A percentile compares a stretch with the other conserved stretches of the same genome.
Evolutionary conservation across 441 rosid genomes (phyloP).

Genomic region (Gossypium lobatum): DNA sequence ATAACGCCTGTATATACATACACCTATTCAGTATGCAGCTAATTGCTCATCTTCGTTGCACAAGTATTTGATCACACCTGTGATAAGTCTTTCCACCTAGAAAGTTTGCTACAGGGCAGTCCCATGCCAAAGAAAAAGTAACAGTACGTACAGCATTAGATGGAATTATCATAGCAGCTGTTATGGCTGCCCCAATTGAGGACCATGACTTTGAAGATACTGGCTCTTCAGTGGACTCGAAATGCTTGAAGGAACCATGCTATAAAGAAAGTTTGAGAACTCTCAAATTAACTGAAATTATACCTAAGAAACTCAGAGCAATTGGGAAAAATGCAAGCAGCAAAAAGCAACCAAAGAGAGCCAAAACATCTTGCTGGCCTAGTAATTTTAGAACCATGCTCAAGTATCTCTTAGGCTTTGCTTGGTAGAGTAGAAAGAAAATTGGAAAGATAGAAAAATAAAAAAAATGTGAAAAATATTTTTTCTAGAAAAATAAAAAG

Average conservation of each 20-base stretch:
- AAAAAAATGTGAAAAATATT: too few relatives aligned
- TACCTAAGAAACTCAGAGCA: neutral
- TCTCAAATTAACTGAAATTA: slow-evolving; percentile 1
- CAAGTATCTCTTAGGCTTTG: neutral
- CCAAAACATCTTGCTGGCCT: neutral
- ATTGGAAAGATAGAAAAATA: too few relatives aligned
- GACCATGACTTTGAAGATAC: slow-evolving; percentile 65
- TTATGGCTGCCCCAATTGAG: slow-evolving; percentile 86
- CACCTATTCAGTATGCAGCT: slow-evolving; percentile 17
- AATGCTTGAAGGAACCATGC: slow-evolving; percentile 68
- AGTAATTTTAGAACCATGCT: neutral
- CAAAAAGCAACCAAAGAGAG: neutral
- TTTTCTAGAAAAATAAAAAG: too few relatives aligned
- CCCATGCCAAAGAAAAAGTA: slow-evolving; percentile 89
- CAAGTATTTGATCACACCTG: slow-evolving; percentile 34
- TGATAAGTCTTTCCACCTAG: slow-evolving; percentile 57
- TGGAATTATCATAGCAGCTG: slow-evolving; percentile 61
- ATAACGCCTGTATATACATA: slow-evolving; percentile 54
- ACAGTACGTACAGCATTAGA: slow-evolving; percentile 40
- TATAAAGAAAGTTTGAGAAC: slow-evolving; percentile 22
- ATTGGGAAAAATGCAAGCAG: neutral
- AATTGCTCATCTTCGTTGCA: neutral
- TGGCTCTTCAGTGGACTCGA: slow-evolving; percentile 30
- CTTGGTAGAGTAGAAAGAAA: too few relatives aligned
- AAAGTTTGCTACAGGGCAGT: slow-evolving; percentile 77